These are phyloP conservation scores for Daldinia loculata DNA, from an alignment of 495 filamentous ascomycete species.

Conservation along the genomic window DNA sequence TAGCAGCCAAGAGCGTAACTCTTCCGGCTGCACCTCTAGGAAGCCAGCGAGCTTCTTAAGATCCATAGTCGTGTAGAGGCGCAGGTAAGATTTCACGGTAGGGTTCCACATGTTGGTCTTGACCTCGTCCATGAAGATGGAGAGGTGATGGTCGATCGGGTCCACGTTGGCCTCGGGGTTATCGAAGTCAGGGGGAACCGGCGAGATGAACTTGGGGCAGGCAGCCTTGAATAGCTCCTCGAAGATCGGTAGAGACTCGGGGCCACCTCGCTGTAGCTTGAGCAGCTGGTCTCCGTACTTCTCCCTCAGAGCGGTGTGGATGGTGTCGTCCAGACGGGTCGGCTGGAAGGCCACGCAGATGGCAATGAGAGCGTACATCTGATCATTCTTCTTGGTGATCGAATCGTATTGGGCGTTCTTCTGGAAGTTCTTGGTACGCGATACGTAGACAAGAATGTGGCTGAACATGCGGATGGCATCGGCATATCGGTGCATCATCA, in stretches of 20 bases:
- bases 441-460: constrained; percentile 99
- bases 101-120: constrained; percentile 96
- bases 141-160: constrained; percentile 94
- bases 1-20: constrained; percentile 86
- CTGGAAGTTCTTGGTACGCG: constrained; percentile 99
- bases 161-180: constrained; percentile 93
- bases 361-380: constrained; percentile 98
- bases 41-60: constrained; percentile 97
- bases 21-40: constrained; percentile 92
- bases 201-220: constrained; percentile 99
- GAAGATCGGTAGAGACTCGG: constrained; percentile 92
- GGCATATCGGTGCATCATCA: constrained; percentile 99
- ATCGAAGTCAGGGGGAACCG: constrained; percentile 96
- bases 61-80: constrained; percentile 99
- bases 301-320: constrained; percentile 96
- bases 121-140: constrained; percentile 99
- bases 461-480: constrained; percentile 99
- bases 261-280: constrained; percentile 92
- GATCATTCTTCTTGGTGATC: constrained; percentile 99
- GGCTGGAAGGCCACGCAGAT: constrained; percentile 98
- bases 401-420: constrained; percentile 98
- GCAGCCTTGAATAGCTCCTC: constrained; percentile 95
- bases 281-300: constrained; percentile 98
- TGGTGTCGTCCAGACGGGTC: constrained; percentile 96
- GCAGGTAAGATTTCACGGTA: constrained; percentile 95